Percentiles rank a stretch among this genome's conserved stretches.
phyloP scores from a whole-genome alignment of 371 early-diverging fungal genomes.

The Blastocladiella emersonii region DNA sequence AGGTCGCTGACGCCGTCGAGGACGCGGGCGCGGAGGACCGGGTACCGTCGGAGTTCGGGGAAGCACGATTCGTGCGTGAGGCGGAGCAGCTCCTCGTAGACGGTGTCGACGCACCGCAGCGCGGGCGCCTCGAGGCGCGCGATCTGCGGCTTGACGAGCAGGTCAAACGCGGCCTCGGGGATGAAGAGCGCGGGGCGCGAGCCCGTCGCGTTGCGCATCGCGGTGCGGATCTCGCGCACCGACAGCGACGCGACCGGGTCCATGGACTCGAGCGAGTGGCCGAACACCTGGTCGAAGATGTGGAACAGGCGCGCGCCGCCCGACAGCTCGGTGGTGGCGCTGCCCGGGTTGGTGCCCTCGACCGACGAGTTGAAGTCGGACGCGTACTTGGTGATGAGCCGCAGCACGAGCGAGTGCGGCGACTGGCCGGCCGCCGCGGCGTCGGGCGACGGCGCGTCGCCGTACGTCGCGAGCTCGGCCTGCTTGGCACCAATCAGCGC shows the following conservation, averaged over 20 bases:
- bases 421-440: conserved; percentile 48
- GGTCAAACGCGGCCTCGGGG: conserved; percentile 93
- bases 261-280: conserved; percentile 73
- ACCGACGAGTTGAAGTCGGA: conserved; percentile 85
- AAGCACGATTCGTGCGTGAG: conserved; percentile 75
- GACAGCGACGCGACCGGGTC: conserved; percentile 94
- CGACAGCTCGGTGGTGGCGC: conserved; percentile 81
- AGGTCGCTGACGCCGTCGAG: conserved; percentile 83
- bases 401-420: conserved; percentile 53
- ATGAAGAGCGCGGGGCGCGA: conserved; percentile 94
- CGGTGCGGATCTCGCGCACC: conserved; percentile 93
- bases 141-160: conserved; percentile 93
- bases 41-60: conserved; percentile 89
- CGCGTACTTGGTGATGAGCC: conserved; percentile 92
- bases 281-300: conserved; percentile 94
- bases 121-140: conserved; percentile 89
- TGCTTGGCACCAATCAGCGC: conserved; percentile 66
- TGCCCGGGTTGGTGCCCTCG: conserved; percentile 84
- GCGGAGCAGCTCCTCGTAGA: conserved; percentile 92
- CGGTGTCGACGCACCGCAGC: conserved; percentile 79
- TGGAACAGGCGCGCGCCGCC: conserved; percentile 97
- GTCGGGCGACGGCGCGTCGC: conserved; percentile 74
- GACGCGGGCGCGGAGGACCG: conserved; percentile 75
- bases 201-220: conserved; percentile 95
- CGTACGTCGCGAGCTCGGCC: conserved; percentile 67